A percentile compares a stretch with the other conserved stretches of the same genome.
phyloP scores from a whole-genome alignment of 2,329 filamentous ascomycete species.

The Aureobasidium sp. region DNA sequence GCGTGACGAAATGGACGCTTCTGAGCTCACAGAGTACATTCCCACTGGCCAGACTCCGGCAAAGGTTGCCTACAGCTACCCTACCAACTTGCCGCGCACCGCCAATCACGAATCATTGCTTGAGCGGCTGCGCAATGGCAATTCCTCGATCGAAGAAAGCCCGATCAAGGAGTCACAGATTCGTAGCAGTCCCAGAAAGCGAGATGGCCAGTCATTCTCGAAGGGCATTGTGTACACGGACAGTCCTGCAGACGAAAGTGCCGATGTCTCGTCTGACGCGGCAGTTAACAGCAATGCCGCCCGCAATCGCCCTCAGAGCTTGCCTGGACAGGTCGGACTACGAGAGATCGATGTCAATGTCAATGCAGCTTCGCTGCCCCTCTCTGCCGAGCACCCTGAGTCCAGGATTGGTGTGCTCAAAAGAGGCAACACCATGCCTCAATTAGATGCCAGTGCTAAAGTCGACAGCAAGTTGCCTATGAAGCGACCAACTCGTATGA shows the following conservation, averaged over 20 bases:
- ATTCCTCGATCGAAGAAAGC: not conserved
- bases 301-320: constrained; percentile 23
- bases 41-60: constrained; percentile 81
- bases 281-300: constrained; percentile 1
- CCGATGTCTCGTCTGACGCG: not conserved
- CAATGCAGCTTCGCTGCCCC: constrained; percentile 23
- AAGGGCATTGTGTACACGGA: constrained; percentile 30
- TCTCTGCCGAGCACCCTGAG: constrained; percentile 18
- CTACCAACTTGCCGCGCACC: constrained; percentile 70
- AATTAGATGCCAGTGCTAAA: constrained; percentile 17
- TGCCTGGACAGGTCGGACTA: constrained; percentile 26
- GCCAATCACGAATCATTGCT: constrained; percentile 53
- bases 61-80: constrained; percentile 74
- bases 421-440: constrained; percentile 33
- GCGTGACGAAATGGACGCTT: constrained; percentile 58
- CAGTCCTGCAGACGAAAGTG: constrained; percentile 21
- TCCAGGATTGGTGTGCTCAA: constrained; percentile 30
- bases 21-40: constrained; percentile 68
- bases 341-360: constrained; percentile 44
- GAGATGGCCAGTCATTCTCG: constrained; percentile 22
- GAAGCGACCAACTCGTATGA: constrained; percentile 35
- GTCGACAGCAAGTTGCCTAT: constrained; percentile 37
- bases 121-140: constrained; percentile 42
- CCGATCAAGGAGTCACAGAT: constrained; percentile 19
- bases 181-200: constrained; percentile 25